Evolutionary conservation across 2,329 filamentous ascomycete species (phyloP), one percentile per base, ranked within the genome.

Genomic region (Phialophora verrucosa): DNA sequence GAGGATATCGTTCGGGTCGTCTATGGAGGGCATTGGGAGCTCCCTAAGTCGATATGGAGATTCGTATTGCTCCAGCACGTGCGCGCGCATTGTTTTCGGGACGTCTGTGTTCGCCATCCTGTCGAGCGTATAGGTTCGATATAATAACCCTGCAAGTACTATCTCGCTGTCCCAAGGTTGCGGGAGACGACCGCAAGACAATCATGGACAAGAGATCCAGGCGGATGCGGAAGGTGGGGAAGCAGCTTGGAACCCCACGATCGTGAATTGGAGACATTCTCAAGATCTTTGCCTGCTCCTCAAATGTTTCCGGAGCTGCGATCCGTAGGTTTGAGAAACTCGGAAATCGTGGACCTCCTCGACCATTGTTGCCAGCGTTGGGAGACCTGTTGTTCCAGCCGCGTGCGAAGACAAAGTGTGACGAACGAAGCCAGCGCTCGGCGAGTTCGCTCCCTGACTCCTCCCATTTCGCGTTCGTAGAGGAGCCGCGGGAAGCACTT

Each of bases 1-100:
- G 25, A 83, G 77, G 25, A 83, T 61, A 64, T 83, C 81, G 67
- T 82, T 67, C 2, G 75, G 73, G 12, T 70, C 77, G 49, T 82
- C 78, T 59, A 84, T 77, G 23, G 77, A 78, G 0, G 81, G 75
- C 8, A 71, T 67, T 7, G 71, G 67, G 25, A 69, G 68, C 4
- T 70, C 66, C 10, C 63, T 62, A 10, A 73, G 55, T 35, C 31
- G 49, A 31, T 73, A 73, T 7, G 71, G 69, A 4, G 35, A 61
- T 17, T 68, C 61, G 49, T 68, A 72, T 7, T 55, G 53, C 17
- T 67, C 62, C 8, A 73, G 67, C 6, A 69, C 31, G 27, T 66
- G 63, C 3, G 68, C 70, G 32, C 64, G 67, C 69, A 70, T 72
- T 23, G 63, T 65, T 1, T 56, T 35, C 3, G 71, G 70, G 4